These are phyloP conservation scores for Aspergillus kassunensis DNA, from an alignment of 495 filamentous ascomycete species.

Conservation along the genomic window DNA sequence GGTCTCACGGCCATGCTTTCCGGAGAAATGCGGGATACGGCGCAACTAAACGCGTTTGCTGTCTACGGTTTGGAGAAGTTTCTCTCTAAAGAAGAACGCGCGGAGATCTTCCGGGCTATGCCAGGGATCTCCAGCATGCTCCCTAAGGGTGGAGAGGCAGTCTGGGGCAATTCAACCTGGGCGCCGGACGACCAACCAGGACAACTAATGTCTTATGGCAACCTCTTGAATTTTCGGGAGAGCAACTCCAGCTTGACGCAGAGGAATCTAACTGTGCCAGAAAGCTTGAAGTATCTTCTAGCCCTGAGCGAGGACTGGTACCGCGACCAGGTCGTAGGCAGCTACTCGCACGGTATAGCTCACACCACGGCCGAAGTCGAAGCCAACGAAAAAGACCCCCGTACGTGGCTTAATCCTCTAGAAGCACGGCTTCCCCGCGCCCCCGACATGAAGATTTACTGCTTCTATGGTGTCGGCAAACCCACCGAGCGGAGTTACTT, in stretches of 20 bases:
- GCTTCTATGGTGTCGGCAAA: slow-evolving; percentile 94
- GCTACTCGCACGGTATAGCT: slow-evolving; percentile 87
- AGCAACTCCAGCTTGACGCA: slow-evolving; percentile 58
- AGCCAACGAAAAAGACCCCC: slow-evolving; percentile 73
- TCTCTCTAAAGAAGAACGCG: slow-evolving; percentile 80
- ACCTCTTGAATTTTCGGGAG: slow-evolving; percentile 81
- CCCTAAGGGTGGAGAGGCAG: slow-evolving; percentile 87
- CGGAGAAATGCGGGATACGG: slow-evolving; percentile 97
- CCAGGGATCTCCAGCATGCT: slow-evolving; percentile 95
- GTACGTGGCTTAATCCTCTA: slow-evolving; percentile 93
- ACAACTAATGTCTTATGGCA: slow-evolving; percentile 69
- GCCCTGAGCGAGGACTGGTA: slow-evolving; percentile 84
- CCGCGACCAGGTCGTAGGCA: slow-evolving; percentile 58
- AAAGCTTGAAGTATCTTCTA: slow-evolving; percentile 73
- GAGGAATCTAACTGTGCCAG: slow-evolving; percentile 73
- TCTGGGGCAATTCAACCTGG: slow-evolving; percentile 89
- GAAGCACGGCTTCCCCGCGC: slow-evolving; percentile 86
- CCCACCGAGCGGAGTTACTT: slow-evolving; percentile 88
- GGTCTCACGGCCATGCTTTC: slow-evolving; percentile 86
- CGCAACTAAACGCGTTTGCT: slow-evolving; percentile 94
- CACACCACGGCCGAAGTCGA: slow-evolving; percentile 78
- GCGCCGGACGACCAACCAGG: slow-evolving; percentile 82
- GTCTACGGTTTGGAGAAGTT: slow-evolving; percentile 98
- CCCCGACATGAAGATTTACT: slow-evolving; percentile 92
- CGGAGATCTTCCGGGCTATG: slow-evolving; percentile 94